Evolutionary conservation across 441 rosid species (phyloP).

Genomic region (Gossypium davidsonii): DNA sequence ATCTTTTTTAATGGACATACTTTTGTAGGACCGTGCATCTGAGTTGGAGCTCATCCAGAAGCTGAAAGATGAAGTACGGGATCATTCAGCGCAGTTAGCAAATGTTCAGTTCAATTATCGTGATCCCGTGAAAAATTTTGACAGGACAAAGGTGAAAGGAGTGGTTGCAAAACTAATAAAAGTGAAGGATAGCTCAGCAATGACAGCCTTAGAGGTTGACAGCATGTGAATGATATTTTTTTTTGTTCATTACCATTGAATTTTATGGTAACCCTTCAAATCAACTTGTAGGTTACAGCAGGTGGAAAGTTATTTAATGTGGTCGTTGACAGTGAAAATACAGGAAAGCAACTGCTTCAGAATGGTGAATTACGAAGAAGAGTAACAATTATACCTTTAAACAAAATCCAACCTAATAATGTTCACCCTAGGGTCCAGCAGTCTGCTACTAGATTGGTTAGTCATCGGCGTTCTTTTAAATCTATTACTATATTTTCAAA

Average conservation of each 20-base stretch:
- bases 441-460: slow-evolving; percentile 71
- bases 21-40: slow-evolving; percentile 62
- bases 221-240: slow-evolving; percentile 12
- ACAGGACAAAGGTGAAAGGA: slow-evolving; percentile 91
- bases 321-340: slow-evolving; percentile 86
- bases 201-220: slow-evolving; percentile 92
- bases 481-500: background rate
- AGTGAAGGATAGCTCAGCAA: slow-evolving; percentile 71
- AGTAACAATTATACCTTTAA: slow-evolving; percentile 89
- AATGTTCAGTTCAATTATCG: slow-evolving; percentile 79
- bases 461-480: slow-evolving; percentile 19
- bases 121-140: slow-evolving; percentile 84
- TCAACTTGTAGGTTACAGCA: slow-evolving; percentile 69
- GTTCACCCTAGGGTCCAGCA: slow-evolving; percentile 65
- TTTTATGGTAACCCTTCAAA: slow-evolving; percentile 9
- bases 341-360: slow-evolving; percentile 90
- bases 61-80: slow-evolving; percentile 67
- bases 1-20: slow-evolving; percentile 13
- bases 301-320: slow-evolving; percentile 91
- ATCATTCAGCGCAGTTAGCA: slow-evolving; percentile 64
- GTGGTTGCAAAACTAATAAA: slow-evolving; percentile 85
- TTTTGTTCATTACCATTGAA: slow-evolving; percentile 8
- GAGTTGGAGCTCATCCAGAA: slow-evolving; percentile 65
- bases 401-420: slow-evolving; percentile 62
- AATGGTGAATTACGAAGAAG: slow-evolving; percentile 88